phyloP scores from a whole-genome alignment of 306 rosid genomes.

The Cucurbita moschata region DNA sequence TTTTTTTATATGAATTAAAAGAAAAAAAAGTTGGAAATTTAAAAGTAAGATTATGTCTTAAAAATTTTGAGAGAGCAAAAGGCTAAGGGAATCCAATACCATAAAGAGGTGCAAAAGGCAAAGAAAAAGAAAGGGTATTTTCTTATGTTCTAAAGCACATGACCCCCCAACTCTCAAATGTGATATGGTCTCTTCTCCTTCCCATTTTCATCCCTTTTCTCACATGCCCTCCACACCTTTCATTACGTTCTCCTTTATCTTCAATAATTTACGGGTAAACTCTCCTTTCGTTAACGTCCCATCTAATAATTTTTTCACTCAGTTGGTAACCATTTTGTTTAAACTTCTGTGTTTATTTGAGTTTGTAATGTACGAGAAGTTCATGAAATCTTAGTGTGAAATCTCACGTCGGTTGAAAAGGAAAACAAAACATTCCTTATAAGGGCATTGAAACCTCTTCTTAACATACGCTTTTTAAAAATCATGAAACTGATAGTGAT shows the following conservation, averaged over 20 bases:
- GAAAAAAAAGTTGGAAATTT: not conserved
- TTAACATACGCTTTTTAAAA: too few species aligned
- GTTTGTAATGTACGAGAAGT: too few species aligned
- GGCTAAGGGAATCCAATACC: not conserved
- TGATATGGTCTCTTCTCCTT: not conserved
- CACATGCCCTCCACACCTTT: not conserved
- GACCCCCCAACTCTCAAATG: constrained; percentile 1
- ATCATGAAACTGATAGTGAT: too few species aligned
- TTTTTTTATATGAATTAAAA: not conserved
- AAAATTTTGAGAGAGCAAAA: too few species aligned
- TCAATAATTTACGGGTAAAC: not conserved
- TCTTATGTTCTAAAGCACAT: not conserved
- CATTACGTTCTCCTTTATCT: not conserved
- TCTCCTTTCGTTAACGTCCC: too few species aligned
- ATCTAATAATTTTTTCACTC: too few species aligned
- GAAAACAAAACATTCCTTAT: too few species aligned
- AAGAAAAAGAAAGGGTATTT: not conserved
- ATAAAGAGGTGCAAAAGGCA: not conserved
- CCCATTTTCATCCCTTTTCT: not conserved
- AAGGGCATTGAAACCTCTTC: too few species aligned
- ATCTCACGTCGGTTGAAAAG: too few species aligned
- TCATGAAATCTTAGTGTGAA: too few species aligned
- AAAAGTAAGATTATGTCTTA: not conserved
- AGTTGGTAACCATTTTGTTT: too few species aligned
- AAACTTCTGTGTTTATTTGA: too few species aligned